Base-by-base conservation (phyloP, 176 grass and related monocot genomes). In the Lolium rigidum region DNA sequence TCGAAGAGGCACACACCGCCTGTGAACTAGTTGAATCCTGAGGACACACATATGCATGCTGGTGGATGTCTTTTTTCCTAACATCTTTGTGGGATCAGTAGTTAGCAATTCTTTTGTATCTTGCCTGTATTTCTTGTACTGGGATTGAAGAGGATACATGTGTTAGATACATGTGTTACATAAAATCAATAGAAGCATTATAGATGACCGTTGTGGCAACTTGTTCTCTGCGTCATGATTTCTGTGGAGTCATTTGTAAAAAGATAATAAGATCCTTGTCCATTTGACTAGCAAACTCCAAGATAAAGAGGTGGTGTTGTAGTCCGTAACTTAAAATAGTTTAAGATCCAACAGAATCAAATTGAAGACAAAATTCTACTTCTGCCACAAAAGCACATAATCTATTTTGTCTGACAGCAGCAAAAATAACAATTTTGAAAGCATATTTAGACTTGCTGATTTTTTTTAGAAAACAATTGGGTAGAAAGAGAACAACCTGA, bases 31-130 rank as follows among this genome's bases (percentile, higher is more conserved):
- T 68, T 67, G 11, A 20, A 62, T 84, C 76, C 41, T 60, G 50
- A 77, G 69, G 37, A 8, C 57, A 46, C 31, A 37, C 75, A 24
- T 62, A 46, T 73, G 71, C 51, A 64, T 90, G 84, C 46, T 52
- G 24, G 17, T 55, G 41, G 60, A 61, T 73, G 17, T 84, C 24
- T 39, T 7, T 25, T 0, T 67, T 47, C 82, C 49, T 51, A 13
- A 47, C 17, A 62, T 78, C 28, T 68, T 70, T 62, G n/a, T 58
- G 20, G 44, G 49, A 70, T 62, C 8, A 55, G 62, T 71, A 72
- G 28, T 63, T 64, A 86, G 55, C 62, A 68, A 82, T 86, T 90
- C 72, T 86, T 86, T 86, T 77, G 41, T 90, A 71, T 86, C 38
- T 57, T 81, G 37, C 70, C 44, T 49, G 31, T 68, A 50, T 55